Evolutionary conservation across 768 basidiomycete species (phyloP).

Genomic region (Favolaschia claudopus): DNA sequence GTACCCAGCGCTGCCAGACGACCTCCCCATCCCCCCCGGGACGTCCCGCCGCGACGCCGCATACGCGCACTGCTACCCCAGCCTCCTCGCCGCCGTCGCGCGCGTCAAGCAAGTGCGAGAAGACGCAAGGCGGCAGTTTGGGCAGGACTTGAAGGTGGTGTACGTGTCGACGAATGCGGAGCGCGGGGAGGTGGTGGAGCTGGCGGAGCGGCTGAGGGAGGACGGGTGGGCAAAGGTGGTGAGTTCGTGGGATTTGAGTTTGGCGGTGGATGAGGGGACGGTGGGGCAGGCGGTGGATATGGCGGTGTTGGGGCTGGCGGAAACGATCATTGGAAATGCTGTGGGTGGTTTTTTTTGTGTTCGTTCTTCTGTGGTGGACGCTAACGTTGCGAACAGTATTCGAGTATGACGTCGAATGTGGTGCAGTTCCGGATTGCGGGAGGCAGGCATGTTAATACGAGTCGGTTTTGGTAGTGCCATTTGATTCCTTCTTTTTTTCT

Average conservation of each 20-base stretch:
- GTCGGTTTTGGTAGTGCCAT: slow-evolving; percentile 15
- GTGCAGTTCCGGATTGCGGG: slow-evolving; percentile 18
- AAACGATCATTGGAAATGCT: slow-evolving; percentile 19
- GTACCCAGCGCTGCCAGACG: slow-evolving; percentile 13
- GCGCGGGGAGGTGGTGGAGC: background rate
- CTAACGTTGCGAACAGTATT: background rate
- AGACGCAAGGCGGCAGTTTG: background rate
- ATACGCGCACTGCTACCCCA: slow-evolving; percentile 13
- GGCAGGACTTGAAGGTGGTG: background rate
- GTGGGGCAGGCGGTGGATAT: slow-evolving; percentile 23
- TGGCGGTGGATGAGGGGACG: slow-evolving; percentile 5
- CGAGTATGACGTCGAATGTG: slow-evolving; percentile 18
- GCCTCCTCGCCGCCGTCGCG: background rate
- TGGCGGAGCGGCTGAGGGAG: background rate
- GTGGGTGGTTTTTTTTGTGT: background rate
- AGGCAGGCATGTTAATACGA: background rate
- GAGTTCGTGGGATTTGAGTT: slow-evolving; percentile 8
- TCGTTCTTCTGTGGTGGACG: background rate
- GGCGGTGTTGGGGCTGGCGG: slow-evolving; percentile 5
- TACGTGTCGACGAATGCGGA: slow-evolving; percentile 17
- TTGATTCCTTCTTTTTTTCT: slow-evolving; percentile 4
- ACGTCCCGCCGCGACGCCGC: background rate
- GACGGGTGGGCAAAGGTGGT: background rate
- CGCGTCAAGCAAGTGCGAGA: background rate
- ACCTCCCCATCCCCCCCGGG: background rate